A percentile compares a stretch with the other conserved stretches of the same genome.
Conservation (phyloP, 192 early-diverging fungal species). For the Umbelopsis sp. region DNA sequence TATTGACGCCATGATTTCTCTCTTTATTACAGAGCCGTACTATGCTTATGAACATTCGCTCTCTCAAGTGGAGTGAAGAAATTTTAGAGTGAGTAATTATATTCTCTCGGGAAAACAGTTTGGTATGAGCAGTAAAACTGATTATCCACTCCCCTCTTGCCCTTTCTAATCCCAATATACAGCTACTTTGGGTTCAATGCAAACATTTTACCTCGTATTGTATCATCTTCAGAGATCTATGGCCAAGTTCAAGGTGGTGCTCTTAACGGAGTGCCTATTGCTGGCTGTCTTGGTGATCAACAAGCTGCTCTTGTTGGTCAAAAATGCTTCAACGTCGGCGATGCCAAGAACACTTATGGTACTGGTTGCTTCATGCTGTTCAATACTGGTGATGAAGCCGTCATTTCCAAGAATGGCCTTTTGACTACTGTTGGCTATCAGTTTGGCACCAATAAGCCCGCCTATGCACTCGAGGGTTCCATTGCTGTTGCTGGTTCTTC, state of each 20-base stretch:
- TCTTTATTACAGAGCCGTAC: slow-evolving; percentile 58
- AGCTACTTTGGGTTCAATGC: slow-evolving; percentile 41
- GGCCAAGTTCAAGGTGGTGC: slow-evolving; percentile 61
- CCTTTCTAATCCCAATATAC: neutral
- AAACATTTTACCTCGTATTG: slow-evolving; percentile 78
- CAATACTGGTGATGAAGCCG: slow-evolving; percentile 80
- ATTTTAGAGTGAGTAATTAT: slow-evolving; percentile 39
- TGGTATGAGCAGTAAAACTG: neutral
- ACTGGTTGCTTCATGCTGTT: slow-evolving; percentile 97
- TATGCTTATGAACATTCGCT: slow-evolving; percentile 90
- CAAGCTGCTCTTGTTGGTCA: slow-evolving; percentile 96
- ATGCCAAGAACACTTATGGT: slow-evolving; percentile 96
- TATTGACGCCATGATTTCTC: neutral
- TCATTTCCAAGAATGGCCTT: slow-evolving; percentile 81
- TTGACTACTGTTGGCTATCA: slow-evolving; percentile 91
- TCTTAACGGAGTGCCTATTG: slow-evolving; percentile 72
- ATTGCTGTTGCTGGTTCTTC: slow-evolving; percentile 90
- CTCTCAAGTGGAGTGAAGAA: slow-evolving; percentile 80
- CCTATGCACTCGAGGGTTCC: slow-evolving; percentile 91
- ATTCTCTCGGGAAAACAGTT: neutral
- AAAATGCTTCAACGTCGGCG: slow-evolving; percentile 82
- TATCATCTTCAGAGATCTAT: slow-evolving; percentile 79
- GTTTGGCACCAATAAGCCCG: slow-evolving; percentile 69
- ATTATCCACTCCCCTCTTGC: neutral
- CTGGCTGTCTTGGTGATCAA: slow-evolving; percentile 94